Conservation (phyloP, 2,329 filamentous ascomycete species). For the Endoconidiophora polonica region DNA sequence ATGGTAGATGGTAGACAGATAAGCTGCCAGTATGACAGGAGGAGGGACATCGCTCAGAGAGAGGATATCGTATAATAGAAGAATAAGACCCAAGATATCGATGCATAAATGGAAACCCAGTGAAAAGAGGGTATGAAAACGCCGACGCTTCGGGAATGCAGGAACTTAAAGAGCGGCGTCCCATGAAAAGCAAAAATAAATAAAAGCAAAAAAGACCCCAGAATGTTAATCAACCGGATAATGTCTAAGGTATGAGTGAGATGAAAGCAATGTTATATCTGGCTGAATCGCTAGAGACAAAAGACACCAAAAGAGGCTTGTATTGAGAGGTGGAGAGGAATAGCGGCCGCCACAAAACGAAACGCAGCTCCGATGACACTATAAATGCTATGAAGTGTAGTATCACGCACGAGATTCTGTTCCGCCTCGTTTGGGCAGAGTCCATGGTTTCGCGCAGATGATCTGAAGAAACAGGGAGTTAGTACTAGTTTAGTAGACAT, state of each 20-base stretch:
- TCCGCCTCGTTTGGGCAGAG: constrained; percentile 39
- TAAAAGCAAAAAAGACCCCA: no score
- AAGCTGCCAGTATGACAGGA: neutral
- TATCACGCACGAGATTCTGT: no score
- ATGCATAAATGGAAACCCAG: neutral
- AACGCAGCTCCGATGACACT: neutral
- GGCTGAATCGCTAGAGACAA: neutral
- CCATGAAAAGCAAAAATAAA: neutral
- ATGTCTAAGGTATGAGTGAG: no score
- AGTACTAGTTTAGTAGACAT: neutral
- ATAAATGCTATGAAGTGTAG: neutral
- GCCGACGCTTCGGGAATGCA: neutral
- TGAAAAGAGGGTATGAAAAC: neutral
- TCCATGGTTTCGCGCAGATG: constrained; percentile 54
- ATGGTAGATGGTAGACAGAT: neutral
- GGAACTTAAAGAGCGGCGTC: neutral
- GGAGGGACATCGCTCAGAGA: neutral
- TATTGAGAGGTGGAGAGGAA: neutral
- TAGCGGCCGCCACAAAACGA: neutral
- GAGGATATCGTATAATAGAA: constrained; percentile 6
- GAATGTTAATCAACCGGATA: no score
- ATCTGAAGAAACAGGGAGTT: constrained; percentile 26
- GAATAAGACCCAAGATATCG: constrained; percentile 7
- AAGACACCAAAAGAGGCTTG: neutral
- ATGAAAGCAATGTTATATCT: no score